Evolutionary conservation across 2,329 filamentous ascomycete genomes (phyloP), one percentile per base, ranked within the genome.

Genomic region (Fusarium sp.): DNA sequence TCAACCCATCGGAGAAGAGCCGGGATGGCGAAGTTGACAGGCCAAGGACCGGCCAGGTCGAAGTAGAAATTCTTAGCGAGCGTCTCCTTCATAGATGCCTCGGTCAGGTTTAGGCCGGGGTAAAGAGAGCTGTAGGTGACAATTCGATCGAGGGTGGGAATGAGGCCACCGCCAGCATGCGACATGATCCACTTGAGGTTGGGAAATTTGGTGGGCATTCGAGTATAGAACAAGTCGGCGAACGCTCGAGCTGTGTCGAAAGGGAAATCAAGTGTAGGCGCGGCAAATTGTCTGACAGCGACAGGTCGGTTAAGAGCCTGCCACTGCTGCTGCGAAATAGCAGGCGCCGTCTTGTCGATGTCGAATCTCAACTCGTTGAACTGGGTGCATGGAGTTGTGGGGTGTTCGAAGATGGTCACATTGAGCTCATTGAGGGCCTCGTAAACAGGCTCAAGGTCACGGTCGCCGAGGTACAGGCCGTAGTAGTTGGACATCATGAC

Each of bases 121-220:
- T 62, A 62, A 2, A 62, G 57, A 15, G 49, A 35, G 7, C 60
- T 62, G n/a, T 62, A 62, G 0, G 60, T 62, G 10, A 62, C 9
- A 2, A 62, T 62, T 7, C 73, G 57, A 8, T 75, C 72, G 1
- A 75, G 19, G 0, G 71, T 73, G 4, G 73, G 68, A 3, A 75
- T 45, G 4, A 75, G 63, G 2, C 59, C 73, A 9, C 73, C 73
- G 0, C 73, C 71, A 11, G 67, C 72, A 19, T 75, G 73, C 0
- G 73, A 70, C 7, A 75, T 70, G 14, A 75, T 75, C 72, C 72
- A 75, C 13, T 25, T 65, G 6, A 75, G 48, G 22, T 53, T 27
- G 7, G 73, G 53, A 22, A 74, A 75, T 11, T 72, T 66, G 1
- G 40, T 54, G 1, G 72, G 72, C 6, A 75, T 65, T 15, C 57